phyloP scores from a whole-genome alignment of 768 basidiomycete species.

The Phanerochaete carnosa region DNA sequence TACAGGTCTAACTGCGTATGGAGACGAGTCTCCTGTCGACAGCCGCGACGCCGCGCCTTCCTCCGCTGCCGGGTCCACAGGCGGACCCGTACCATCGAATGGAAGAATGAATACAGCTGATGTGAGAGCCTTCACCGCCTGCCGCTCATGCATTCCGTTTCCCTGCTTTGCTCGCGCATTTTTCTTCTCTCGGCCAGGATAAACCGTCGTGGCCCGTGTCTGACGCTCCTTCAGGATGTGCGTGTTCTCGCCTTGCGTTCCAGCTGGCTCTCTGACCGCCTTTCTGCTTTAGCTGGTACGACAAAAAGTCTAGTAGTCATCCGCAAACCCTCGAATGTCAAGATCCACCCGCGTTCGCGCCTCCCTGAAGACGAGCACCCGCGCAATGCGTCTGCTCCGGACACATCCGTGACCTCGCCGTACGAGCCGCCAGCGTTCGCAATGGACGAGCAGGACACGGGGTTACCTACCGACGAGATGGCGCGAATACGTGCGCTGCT shows the following conservation, averaged over 20 bases:
- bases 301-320: constrained; percentile 56
- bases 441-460: constrained; percentile 26
- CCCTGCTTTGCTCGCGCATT: constrained; percentile 61
- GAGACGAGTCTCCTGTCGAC: constrained; percentile 61
- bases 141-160: constrained; percentile 42
- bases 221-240: constrained; percentile 41
- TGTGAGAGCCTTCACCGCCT: constrained; percentile 58
- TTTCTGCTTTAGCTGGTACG: neutral
- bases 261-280: neutral
- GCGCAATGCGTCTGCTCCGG: neutral
- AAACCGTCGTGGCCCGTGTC: constrained; percentile 11
- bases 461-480: constrained; percentile 38
- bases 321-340: constrained; percentile 45
- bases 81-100: neutral
- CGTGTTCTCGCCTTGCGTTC: constrained; percentile 15
- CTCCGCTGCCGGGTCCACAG: constrained; percentile 29
- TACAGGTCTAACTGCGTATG: constrained; percentile 60
- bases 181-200: constrained; percentile 65
- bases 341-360: constrained; percentile 47
- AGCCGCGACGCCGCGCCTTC: constrained; percentile 31
- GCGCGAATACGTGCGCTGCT: constrained; percentile 52
- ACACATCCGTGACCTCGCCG: constrained; percentile 7
- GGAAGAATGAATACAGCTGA: constrained; percentile 29
- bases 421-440: constrained; percentile 11
- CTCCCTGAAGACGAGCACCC: constrained; percentile 39